Percentiles rank a stretch among this genome's conserved stretches.
Conservation (phyloP, 2,329 filamentous ascomycete genomes). For the Monilinia fructigena region DNA sequence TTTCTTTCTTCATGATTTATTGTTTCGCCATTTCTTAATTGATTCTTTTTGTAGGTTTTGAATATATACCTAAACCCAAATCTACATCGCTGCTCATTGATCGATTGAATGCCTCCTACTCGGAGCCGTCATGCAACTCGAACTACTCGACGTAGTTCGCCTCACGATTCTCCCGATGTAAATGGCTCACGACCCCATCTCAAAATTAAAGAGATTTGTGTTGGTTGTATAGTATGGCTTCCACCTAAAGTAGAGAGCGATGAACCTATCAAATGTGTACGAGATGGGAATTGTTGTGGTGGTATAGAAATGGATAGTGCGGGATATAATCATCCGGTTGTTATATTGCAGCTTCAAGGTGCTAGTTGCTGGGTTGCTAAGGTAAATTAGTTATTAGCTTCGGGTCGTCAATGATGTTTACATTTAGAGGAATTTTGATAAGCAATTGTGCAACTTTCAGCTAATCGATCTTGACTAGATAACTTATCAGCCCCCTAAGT, state of each 20-base stretch:
- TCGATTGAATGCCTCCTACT: constrained; percentile 9
- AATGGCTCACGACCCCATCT: not conserved
- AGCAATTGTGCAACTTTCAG: not conserved
- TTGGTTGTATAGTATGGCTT: constrained; percentile 18
- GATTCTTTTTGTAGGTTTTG: no score
- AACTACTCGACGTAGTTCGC: not conserved
- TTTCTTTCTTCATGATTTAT: not conserved
- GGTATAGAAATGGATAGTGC: not conserved
- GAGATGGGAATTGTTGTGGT: constrained; percentile 4
- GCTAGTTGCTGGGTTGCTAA: not conserved
- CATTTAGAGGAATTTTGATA: not conserved
- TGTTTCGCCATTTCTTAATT: no score
- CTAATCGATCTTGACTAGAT: not conserved
- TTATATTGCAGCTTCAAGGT: not conserved
- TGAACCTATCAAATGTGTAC: not conserved
- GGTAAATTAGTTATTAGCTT: not conserved
- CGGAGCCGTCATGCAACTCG: constrained; percentile 12
- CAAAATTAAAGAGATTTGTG: not conserved
- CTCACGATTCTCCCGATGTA: not conserved
- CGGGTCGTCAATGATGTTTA: not conserved
- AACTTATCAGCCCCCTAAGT: not conserved
- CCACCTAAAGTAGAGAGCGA: not conserved
- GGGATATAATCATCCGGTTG: constrained; percentile 10
- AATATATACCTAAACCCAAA: no score
- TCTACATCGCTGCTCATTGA: not conserved